These are phyloP conservation scores for Fragaria ananassa DNA, from an alignment of 306 rosid genomes.

Conservation along the genomic window DNA sequence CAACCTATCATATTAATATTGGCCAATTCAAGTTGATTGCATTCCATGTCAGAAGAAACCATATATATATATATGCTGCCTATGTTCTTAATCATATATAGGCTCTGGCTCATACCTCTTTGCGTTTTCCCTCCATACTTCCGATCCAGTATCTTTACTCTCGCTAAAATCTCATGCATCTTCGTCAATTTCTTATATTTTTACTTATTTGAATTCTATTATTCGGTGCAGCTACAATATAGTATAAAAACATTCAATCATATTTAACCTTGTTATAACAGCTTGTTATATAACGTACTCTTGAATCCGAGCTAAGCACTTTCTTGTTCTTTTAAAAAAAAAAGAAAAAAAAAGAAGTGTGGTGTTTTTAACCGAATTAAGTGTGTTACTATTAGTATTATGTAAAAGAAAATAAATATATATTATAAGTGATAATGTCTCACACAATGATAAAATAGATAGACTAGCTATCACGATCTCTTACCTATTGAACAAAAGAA, in stretches of 20 bases:
- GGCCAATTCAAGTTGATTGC: not conserved
- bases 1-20: not conserved
- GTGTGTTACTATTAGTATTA: too few relatives aligned
- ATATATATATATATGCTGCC: not conserved
- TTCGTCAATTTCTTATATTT: not conserved
- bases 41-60: not conserved
- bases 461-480: not conserved
- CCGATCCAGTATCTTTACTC: too few relatives aligned
- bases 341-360: too few relatives aligned
- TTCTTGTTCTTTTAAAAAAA: too few relatives aligned
- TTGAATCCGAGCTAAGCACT: too few relatives aligned
- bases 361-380: too few relatives aligned
- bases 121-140: too few relatives aligned
- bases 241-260: too few relatives aligned
- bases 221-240: too few relatives aligned
- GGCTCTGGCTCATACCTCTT: not conserved
- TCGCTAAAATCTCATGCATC: too few relatives aligned
- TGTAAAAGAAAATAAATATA: too few relatives aligned
- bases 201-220: not conserved
- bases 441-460: not conserved
- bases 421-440: not conserved
- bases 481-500: not conserved
- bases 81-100: not conserved
- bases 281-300: too few relatives aligned
- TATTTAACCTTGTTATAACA: not conserved